Evolutionary conservation across 352 stramenopile genomes (phyloP), one percentile per base, ranked within the genome.

Genomic region (Pythium myriotylum): DNA sequence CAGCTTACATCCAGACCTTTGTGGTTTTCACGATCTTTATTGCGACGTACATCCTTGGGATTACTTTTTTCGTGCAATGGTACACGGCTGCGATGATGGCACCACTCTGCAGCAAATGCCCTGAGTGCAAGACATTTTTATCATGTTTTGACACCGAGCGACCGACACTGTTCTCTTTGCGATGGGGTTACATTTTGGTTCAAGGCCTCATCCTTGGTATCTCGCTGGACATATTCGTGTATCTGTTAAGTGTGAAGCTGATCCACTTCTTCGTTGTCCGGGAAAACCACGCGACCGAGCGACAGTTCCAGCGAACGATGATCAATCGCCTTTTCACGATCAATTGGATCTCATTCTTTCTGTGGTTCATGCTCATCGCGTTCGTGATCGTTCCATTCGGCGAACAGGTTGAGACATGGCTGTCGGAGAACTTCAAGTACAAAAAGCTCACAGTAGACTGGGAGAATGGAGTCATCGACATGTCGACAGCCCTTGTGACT

Each of bases 341-440:
- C 67, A 94, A 94, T 61, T 96, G 88, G 88, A 92, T 95, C 47
- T 94, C 86, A 17, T 95, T 95, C 57, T 96, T 96, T 56, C 65
- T 93, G 37, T 96, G 86, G 88, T 96, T 94, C 51, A 92, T 96
- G 53, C 62, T 94, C 40, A 93, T 96, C 33, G 84, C 88, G 9
- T 95, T 95, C 56, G 78, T 94, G 48, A 93, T 94, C 54, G 84
- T 94, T 1, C 88, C 88, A 14, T 96, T 94, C 35, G 88, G 88
- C 0, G 71, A 88, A 37, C 56, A 85, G 29, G 82, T 96, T 22
- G 85, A 96, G 55, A 81, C 79, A 12, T 95, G 84, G 84, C 72
- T 95, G 16, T 76, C 81, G 2, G 68, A 79, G 33, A 91, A 92
- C 56, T 78, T 95, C 47, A 81, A 86, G 45, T 90, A 89, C 71